Evolutionary conservation across 2,329 filamentous ascomycete species (phyloP), one percentile per base, ranked within the genome.

Genomic region (Aspergillus aculeatinus): DNA sequence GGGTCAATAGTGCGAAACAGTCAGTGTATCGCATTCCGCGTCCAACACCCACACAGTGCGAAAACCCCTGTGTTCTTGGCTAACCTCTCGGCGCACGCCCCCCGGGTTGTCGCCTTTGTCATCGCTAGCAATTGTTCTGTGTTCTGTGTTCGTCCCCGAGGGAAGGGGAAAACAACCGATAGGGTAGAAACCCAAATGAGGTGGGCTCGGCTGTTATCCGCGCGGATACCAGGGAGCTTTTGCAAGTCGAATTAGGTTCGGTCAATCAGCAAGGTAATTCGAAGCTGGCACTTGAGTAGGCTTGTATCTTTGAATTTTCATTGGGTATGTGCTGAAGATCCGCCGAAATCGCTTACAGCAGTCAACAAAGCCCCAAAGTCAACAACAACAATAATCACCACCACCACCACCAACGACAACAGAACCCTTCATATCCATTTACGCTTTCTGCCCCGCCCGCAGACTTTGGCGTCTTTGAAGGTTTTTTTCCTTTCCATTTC

Each of bases 191-290:
- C 19, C 47, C 25, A n/a, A 55, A 33, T 25, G 42, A 31, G 52
- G 52, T 31, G 52, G 47, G 52, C 52, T 55, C 29, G 52, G 47
- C 39, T 48, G 52, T 31, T 29, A 47, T 39, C 52, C 52, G 39
- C 52, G 39, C 52, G 12, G n/a, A 29, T 55, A 44, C 21, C 29
- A 35, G 33, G 33, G 11, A 35, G 33, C 33, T 35, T 42, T 55
- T 21, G 21, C 25, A 42, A 33, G 25, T 25, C n/a, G 39, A 44
- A 16, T 44, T 44, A 19, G 39, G 14, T 44, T 44, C 14, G 39
- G 16, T 7, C 39, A 44, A 19, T 44, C 39, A 44, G 39, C 16
- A 44, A 42, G 39, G 39, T 44, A 19, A 44, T 44, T 44, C 16
- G 39, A 44, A 19, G 16, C 14, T 19, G 39, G 16, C 5, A 44